Conservation (phyloP, 768 basidiomycete species). For the Flagelloscypha sp. region DNA sequence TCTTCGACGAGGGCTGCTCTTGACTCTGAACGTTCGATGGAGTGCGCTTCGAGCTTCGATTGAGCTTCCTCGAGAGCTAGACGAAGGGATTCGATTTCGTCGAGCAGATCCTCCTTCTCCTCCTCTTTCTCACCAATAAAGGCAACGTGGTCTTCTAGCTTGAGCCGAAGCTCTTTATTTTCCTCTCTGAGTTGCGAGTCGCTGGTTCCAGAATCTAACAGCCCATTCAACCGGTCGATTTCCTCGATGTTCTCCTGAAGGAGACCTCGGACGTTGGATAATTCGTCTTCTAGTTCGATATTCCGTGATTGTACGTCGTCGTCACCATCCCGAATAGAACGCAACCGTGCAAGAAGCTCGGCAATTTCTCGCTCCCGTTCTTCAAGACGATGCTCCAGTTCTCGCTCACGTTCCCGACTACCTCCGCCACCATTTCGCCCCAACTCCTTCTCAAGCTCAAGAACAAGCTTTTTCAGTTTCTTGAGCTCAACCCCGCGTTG, state of each 20-base stretch:
- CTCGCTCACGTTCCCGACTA: conserved; percentile 49
- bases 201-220: no score
- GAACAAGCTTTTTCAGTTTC: conserved; percentile 80
- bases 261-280: conserved; percentile 60
- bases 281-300: conserved; percentile 61
- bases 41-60: conserved; percentile 52
- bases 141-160: conserved; percentile 52
- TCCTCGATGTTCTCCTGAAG: conserved; percentile 82
- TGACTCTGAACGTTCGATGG: conserved; percentile 63
- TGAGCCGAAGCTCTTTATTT: conserved; percentile 51
- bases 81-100: conserved; percentile 54
- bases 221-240: conserved; percentile 52
- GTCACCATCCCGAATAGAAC: conserved; percentile 28
- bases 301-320: conserved; percentile 55
- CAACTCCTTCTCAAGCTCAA: conserved; percentile 76
- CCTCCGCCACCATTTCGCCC: conserved; percentile 40
- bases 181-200: conserved; percentile 54
- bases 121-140: conserved; percentile 52
- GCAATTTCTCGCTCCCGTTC: conserved; percentile 64
- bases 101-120: conserved; percentile 62
- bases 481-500: conserved; percentile 87
- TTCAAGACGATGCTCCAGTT: conserved; percentile 69
- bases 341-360: conserved; percentile 56
- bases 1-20: conserved; percentile 65
- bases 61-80: conserved; percentile 62